These are phyloP conservation scores for Yarrowia bubula DNA, from an alignment of 805 yeast genomes.

Conservation along the genomic window DNA sequence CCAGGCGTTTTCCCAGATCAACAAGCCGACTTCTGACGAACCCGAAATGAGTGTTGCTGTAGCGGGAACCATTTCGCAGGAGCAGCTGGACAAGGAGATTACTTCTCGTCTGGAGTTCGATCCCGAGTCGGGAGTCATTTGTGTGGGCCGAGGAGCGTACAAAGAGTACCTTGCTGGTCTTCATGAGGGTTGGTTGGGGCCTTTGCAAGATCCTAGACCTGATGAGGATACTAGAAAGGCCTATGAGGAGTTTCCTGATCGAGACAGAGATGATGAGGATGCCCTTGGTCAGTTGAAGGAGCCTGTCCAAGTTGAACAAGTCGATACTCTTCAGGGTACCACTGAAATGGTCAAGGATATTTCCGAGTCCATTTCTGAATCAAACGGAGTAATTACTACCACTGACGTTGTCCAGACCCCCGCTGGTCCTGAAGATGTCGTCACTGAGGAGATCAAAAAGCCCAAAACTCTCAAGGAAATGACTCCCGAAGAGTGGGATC, in stretches of 20 bases:
- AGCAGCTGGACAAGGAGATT: slow-evolving; percentile 32
- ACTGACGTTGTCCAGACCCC: background rate
- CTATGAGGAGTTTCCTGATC: slow-evolving; percentile 30
- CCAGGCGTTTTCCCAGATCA: background rate
- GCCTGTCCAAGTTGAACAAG: too few species aligned
- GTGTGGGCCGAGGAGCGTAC: slow-evolving; percentile 93
- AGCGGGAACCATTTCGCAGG: slow-evolving; percentile 32
- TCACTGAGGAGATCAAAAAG: background rate
- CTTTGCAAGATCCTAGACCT: slow-evolving; percentile 56
- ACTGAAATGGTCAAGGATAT: background rate
- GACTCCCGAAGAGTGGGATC: slow-evolving; percentile 1
- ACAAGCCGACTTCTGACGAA: background rate
- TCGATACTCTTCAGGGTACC: background rate
- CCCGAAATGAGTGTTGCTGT: background rate
- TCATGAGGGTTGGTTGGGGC: slow-evolving; percentile 94
- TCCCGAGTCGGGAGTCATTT: slow-evolving; percentile 75
- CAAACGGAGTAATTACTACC: background rate
- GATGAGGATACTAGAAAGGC: background rate
- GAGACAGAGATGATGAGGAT: slow-evolving; percentile 30
- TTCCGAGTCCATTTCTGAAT: background rate
- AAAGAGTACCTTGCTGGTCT: slow-evolving; percentile 88
- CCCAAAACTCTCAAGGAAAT: background rate
- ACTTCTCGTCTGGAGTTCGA: slow-evolving; percentile 43
- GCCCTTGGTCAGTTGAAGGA: slow-evolving; percentile 16
- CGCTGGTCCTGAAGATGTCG: background rate